Conservation (phyloP, 202 grass and related monocot genomes). For the Saccharum hybrid region DNA sequence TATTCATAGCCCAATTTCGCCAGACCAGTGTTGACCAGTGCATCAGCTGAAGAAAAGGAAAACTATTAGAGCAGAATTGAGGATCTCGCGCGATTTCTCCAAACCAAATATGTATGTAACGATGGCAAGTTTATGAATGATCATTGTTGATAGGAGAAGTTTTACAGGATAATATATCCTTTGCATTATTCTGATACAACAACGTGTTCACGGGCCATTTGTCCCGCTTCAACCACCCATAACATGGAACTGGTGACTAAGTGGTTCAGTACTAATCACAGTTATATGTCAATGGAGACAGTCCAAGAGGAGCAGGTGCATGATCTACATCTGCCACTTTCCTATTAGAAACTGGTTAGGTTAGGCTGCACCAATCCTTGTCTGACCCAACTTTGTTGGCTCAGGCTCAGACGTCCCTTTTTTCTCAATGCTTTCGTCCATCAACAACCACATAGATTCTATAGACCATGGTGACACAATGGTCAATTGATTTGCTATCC, state of each 20-base stretch:
- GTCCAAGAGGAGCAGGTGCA: slow-evolving; percentile 48
- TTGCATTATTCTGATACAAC: background rate
- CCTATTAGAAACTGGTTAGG: slow-evolving; percentile 16
- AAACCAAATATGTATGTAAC: slow-evolving; percentile 8
- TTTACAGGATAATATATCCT: background rate
- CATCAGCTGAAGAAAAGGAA: slow-evolving; percentile 73
- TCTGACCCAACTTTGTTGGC: slow-evolving; percentile 24
- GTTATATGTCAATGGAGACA: background rate
- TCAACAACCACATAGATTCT: slow-evolving; percentile 40
- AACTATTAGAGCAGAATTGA: slow-evolving; percentile 1
- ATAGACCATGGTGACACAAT: slow-evolving; percentile 10
- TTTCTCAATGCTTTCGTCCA: slow-evolving; percentile 4
- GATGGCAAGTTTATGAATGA: background rate
- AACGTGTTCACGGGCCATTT: slow-evolving; percentile 6
- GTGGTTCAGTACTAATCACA: slow-evolving; percentile 33
- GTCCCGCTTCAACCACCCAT: slow-evolving; percentile 32
- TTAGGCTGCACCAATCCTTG: slow-evolving; percentile 42
- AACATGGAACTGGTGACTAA: background rate
- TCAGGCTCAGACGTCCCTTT: slow-evolving; percentile 34
- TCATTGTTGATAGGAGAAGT: background rate
- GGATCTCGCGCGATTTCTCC: background rate
- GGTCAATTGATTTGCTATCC: slow-evolving; percentile 8
- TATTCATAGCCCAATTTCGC: slow-evolving; percentile 77
- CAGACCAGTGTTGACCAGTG: slow-evolving; percentile 77
- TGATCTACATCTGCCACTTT: slow-evolving; percentile 10